These are phyloP conservation scores for Colletotrichum sp. DNA, from an alignment of 2,329 filamentous ascomycete genomes.

Conservation along the genomic window DNA sequence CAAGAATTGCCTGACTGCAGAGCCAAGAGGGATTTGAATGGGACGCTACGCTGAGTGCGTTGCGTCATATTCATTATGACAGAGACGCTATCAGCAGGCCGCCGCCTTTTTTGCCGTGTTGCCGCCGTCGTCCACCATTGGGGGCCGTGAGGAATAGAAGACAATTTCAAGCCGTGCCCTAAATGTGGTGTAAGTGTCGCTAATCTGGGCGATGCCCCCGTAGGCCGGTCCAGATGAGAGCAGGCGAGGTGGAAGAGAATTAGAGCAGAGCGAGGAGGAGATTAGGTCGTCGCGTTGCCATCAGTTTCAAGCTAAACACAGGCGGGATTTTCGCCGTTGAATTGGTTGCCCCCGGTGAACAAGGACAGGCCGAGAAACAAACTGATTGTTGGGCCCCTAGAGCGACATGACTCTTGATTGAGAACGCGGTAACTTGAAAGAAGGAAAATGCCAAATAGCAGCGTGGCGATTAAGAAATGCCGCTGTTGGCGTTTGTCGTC, in stretches of 20 bases:
- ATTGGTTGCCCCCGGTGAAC: background rate
- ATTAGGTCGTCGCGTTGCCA: background rate
- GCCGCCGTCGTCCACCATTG: background rate
- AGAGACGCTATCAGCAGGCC: background rate
- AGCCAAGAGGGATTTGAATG: conserved; percentile 8
- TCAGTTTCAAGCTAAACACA: background rate
- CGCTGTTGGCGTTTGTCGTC: background rate
- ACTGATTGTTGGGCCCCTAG: background rate
- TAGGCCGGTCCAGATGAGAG: background rate
- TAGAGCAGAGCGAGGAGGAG: background rate
- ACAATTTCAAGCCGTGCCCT: background rate
- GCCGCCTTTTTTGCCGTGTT: background rate
- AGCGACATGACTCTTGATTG: background rate
- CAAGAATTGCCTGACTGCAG: background rate
- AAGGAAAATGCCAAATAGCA: background rate
- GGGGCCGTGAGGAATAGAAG: background rate
- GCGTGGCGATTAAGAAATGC: background rate
- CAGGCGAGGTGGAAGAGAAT: background rate
- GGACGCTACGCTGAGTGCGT: background rate
- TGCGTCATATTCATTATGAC: conserved; percentile 12
- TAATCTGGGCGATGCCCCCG: background rate
- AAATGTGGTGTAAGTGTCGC: background rate
- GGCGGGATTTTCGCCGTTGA: background rate
- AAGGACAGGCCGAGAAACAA: background rate
- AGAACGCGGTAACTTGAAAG: background rate